Evolutionary conservation across 371 early-diverging fungal genomes (phyloP).

Genomic region (Rhizopus arrhizus): DNA sequence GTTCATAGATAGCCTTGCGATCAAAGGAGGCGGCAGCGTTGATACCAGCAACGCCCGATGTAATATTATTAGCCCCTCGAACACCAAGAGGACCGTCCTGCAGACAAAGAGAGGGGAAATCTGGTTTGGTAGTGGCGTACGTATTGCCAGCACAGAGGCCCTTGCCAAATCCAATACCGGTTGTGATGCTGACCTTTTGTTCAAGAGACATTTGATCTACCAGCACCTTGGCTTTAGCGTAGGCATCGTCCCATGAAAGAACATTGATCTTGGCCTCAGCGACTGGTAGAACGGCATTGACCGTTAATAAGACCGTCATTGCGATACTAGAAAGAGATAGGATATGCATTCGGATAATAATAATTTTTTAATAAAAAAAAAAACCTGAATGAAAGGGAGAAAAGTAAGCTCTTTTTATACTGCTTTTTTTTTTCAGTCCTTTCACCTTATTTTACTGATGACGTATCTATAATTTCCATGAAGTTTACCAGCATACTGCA

Average conservation of each 20-base stretch:
- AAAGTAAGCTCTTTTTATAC: too few relatives aligned
- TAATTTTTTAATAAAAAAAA: too few relatives aligned
- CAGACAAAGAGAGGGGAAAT: conserved; percentile 62
- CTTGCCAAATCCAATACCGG: conserved; percentile 48
- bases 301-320: conserved; percentile 2
- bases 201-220: conserved; percentile 38
- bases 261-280: conserved; percentile 8
- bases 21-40: conserved; percentile 60
- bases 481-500: too few relatives aligned
- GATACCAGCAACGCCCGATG: conserved; percentile 54
- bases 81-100: conserved; percentile 58
- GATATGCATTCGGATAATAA: conserved; percentile 11
- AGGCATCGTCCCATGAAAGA: conserved; percentile 42
- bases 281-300: neutral
- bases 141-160: conserved; percentile 56
- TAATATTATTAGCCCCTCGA: conserved; percentile 41
- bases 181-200: conserved; percentile 46
- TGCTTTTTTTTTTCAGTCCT: too few relatives aligned
- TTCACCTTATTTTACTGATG: too few relatives aligned
- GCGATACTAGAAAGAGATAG: conserved; percentile 16
- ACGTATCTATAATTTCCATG: too few relatives aligned
- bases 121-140: conserved; percentile 30
- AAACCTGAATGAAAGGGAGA: too few relatives aligned
- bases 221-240: conserved; percentile 32
- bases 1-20: conserved; percentile 42